phyloP scores from a whole-genome alignment of 192 early-diverging fungal species.

The Backusella westeae region DNA sequence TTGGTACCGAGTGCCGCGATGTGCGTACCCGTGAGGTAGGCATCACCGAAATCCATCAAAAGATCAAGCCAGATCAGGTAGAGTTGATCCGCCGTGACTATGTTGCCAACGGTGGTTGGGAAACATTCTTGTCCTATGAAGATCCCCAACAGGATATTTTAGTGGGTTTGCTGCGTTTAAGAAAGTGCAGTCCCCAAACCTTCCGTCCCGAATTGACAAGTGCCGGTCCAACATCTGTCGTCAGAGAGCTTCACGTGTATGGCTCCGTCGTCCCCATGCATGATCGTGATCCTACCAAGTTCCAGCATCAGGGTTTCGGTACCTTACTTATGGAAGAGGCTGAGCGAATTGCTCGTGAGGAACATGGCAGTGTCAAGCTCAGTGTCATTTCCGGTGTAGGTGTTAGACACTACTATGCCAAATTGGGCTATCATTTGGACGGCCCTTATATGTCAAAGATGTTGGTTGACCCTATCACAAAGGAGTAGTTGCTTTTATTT shows the following conservation, averaged over 20 bases:
- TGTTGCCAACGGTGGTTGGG: conserved; percentile 97
- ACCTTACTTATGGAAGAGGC: conserved; percentile 99
- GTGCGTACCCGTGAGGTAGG: conserved; percentile 98
- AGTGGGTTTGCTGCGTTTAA: conserved; percentile 89
- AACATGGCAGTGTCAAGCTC: conserved; percentile 93
- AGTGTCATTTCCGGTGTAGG: conserved; percentile 98
- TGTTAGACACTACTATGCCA: conserved; percentile 96
- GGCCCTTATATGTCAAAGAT: conserved; percentile 96
- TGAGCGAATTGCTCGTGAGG: conserved; percentile 95
- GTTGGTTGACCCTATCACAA: conserved; percentile 39
- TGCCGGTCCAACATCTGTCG: conserved; percentile 82
- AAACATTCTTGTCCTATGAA: conserved; percentile 98
- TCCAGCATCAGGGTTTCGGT: conserved; percentile 99
- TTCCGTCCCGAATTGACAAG: conserved; percentile 91
- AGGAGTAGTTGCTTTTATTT: conserved; percentile 7
- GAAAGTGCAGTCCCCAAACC: conserved; percentile 85
- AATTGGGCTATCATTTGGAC: conserved; percentile 94
- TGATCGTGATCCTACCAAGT: conserved; percentile 94
- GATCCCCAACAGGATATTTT: conserved; percentile 96
- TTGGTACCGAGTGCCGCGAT: conserved; percentile 95
- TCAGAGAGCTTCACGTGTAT: conserved; percentile 98
- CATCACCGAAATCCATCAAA: conserved; percentile 96
- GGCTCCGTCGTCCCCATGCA: conserved; percentile 96
- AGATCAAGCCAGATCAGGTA: conserved; percentile 91
- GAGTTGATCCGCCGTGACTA: conserved; percentile 98